Base-by-base conservation (phyloP, 2,329 filamentous ascomycete genomes). In the Aureobasidium sp. region DNA sequence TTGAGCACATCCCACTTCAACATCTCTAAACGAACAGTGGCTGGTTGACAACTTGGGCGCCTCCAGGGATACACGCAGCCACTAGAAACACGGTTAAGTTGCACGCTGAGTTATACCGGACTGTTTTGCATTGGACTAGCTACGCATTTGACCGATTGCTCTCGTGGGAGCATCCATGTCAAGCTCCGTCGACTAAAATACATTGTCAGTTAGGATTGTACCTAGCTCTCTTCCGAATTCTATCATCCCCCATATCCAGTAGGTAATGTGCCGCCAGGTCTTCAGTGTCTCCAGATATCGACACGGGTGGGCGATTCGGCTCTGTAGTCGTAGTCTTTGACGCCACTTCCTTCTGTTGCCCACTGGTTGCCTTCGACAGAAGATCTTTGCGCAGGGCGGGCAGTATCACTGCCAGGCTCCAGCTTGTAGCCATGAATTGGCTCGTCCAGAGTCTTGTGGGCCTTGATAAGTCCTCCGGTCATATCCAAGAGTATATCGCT, bases 401-500 rank as follows among this genome's bases (percentile, higher is more conserved):
- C 3, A 27, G 5, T 16, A 21, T 16, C 29, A 29, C 7, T n/a
- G 11, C 29, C 39, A 39, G 30, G 7, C 34, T 48, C 36, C n/a
- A 50, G 16, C 57, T 50, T 59, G 57, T 59, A 42, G 34, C 34
- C 34, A 25, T 37, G 16, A 15, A 61, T 39, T 15, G 48, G 58
- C 47, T 53, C 39, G 3, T 45, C 30, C 32, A n/a, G 5, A 5
- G 39, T 41, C n/a, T 53, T 47, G 11, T 64, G 7, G 25, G 59
- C 59, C 30, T 32, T 25, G 15, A 65, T 25, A 25, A 78, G 78
- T 13, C 77, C 77, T 1, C 77, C 77, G 1, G 74, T 76, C 29
- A 77, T 63, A n/a, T 71, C 69, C 61, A 76, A 72, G 27, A 78
- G 67, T 7, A 69, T 73, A 50, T 69, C 66, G 36, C 63, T 66